Percentiles rank a stretch among this genome's conserved stretches.
phyloP scores from a whole-genome alignment of 306 rosid genomes.

The Myrica gale region DNA sequence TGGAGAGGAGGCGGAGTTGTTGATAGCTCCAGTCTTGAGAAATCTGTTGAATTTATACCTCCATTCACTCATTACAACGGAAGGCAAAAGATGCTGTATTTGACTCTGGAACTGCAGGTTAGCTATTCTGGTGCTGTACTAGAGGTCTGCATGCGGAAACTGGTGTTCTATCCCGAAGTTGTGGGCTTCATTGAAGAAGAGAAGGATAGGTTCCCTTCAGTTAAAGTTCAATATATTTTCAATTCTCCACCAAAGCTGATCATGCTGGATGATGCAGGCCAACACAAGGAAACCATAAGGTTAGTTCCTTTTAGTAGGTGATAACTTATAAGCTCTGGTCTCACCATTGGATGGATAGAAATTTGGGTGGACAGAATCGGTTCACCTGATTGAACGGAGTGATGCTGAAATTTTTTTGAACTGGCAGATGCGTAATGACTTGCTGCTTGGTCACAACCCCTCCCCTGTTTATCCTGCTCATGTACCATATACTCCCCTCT shows the following conservation, averaged over 20 bases:
- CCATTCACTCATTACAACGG: neutral
- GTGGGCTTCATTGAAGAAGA: constrained; percentile 94
- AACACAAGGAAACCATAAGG: constrained; percentile 87
- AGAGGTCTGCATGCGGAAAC: constrained; percentile 97
- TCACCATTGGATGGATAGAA: neutral
- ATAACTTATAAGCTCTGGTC: neutral
- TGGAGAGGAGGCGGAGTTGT: no score
- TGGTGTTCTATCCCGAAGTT: constrained; percentile 92
- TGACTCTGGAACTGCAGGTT: constrained; percentile 9
- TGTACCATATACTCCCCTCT: neutral
- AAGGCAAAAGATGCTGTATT: neutral
- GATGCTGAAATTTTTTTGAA: neutral
- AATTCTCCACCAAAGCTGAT: constrained; percentile 90
- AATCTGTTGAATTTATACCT: neutral
- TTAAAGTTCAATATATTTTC: constrained; percentile 75
- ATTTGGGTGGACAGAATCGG: neutral
- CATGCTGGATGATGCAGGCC: constrained; percentile 79
- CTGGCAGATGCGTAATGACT: neutral
- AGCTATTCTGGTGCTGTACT: constrained; percentile 78
- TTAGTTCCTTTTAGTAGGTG: constrained; percentile 18
- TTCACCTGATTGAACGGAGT: neutral
- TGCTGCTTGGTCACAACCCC: no score
- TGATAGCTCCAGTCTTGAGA: no score
- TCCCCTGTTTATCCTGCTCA: neutral
- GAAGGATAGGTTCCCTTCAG: constrained; percentile 68